Percentiles rank a stretch among this genome's conserved stretches.
Conservation (phyloP, 2,329 filamentous ascomycete species). For the Sclerotinia spermophila region DNA sequence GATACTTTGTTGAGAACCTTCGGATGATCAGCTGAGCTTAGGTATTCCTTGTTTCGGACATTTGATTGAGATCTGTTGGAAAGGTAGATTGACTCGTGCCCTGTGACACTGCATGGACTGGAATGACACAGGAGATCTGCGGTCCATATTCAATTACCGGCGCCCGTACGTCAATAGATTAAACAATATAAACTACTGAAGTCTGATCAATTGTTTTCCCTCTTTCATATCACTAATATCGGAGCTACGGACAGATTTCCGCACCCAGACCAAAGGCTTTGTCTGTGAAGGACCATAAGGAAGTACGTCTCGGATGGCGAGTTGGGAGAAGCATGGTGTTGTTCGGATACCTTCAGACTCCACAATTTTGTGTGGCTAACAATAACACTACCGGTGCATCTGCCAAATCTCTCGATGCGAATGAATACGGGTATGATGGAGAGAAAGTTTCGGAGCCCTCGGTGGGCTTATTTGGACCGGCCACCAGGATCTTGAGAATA, state of each 20-base stretch:
- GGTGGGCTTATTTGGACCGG: conserved; percentile 31
- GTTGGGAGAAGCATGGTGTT: conserved; percentile 29
- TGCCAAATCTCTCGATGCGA: background rate
- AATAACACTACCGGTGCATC: conserved; percentile 13
- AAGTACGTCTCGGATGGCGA: conserved; percentile 14
- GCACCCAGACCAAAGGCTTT: background rate
- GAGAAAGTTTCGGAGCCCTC: background rate
- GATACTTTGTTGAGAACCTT: background rate
- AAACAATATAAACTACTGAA: background rate
- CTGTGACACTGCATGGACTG: background rate
- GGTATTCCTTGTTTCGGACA: conserved; percentile 2
- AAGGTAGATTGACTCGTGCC: conserved; percentile 2
- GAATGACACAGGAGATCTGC: background rate
- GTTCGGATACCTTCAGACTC: conserved; percentile 31
- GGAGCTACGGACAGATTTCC: background rate
- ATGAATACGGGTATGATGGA: background rate
- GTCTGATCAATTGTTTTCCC: background rate
- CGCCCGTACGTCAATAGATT: background rate
- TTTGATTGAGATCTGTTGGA: background rate
- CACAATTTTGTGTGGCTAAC: conserved; percentile 26
- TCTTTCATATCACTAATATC: background rate
- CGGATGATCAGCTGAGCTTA: conserved; percentile 9
- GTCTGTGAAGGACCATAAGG: background rate
- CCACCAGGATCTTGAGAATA: conserved; percentile 29
- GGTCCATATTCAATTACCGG: background rate